phyloP scores from a whole-genome alignment of 805 yeast species.

The Starmerella tilneyi region DNA sequence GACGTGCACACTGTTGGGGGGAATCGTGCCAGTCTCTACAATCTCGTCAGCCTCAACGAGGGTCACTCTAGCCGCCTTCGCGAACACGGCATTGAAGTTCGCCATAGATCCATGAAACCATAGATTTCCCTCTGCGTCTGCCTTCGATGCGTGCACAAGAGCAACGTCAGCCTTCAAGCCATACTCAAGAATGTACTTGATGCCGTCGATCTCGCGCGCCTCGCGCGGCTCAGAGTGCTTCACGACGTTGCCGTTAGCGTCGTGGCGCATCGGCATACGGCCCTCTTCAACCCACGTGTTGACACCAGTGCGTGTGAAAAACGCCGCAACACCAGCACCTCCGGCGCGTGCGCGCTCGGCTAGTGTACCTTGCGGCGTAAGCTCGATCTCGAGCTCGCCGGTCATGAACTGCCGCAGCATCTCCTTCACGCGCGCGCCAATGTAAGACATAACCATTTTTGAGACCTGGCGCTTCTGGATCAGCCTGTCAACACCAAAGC shows the following conservation, averaged over 20 bases:
- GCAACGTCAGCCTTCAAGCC: constrained; percentile 43
- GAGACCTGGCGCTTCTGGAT: constrained; percentile 37
- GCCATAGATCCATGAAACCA: constrained; percentile 40
- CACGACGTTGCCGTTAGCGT: constrained; percentile 32
- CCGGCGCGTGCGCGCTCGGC: constrained; percentile 43
- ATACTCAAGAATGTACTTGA: constrained; percentile 37
- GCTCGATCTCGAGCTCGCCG: constrained; percentile 39
- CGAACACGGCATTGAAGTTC: constrained; percentile 40
- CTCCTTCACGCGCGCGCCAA: constrained; percentile 37
- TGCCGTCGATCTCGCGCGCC: constrained; percentile 37
- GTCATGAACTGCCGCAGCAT: constrained; percentile 36
- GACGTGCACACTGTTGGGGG: constrained; percentile 39
- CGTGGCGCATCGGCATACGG: constrained; percentile 38
- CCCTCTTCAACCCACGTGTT: constrained; percentile 45
- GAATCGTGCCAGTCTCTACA: constrained; percentile 38
- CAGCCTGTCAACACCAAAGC: constrained; percentile 37
- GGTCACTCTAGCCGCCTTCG: constrained; percentile 38
- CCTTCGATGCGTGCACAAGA: constrained; percentile 40
- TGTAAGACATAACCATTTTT: constrained; percentile 40
- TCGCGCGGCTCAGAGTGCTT: constrained; percentile 36
- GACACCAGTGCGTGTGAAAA: constrained; percentile 42
- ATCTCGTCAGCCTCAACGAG: constrained; percentile 44
- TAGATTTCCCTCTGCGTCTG: constrained; percentile 41
- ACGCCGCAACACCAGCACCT: constrained; percentile 42
- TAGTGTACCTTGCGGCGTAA: constrained; percentile 44